These are phyloP conservation scores for Penicillium steckii DNA, from an alignment of 495 filamentous ascomycete genomes.

Conservation along the genomic window DNA sequence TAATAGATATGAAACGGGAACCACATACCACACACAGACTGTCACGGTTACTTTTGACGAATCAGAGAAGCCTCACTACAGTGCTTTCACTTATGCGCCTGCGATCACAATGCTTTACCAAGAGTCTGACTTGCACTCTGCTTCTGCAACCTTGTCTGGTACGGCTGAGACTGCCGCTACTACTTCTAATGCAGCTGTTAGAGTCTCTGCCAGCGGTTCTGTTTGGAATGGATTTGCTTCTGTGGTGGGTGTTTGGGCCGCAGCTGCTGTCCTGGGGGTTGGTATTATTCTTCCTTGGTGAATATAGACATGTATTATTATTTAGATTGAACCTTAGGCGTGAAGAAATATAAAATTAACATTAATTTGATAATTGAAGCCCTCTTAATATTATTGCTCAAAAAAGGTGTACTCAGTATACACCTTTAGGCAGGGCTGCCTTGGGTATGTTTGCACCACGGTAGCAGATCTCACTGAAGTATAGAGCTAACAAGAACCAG, in stretches of 20 bases:
- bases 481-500: too few species aligned
- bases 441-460: too few species aligned
- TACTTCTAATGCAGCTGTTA: constrained; percentile 13
- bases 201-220: not conserved
- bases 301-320: too few species aligned
- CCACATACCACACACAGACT: not conserved
- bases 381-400: too few species aligned
- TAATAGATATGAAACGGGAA: not conserved
- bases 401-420: too few species aligned
- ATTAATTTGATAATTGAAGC: too few species aligned
- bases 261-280: constrained; percentile 10
- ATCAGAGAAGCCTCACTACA: not conserved
- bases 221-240: constrained; percentile 3
- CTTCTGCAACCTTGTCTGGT: not conserved
- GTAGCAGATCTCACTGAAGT: too few species aligned
- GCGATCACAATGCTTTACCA: constrained; percentile 10
- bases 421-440: too few species aligned
- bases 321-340: too few species aligned
- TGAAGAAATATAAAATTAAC: too few species aligned
- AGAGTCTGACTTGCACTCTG: constrained; percentile 2
- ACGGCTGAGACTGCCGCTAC: not conserved
- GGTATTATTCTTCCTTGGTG: constrained; percentile 5
- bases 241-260: constrained; percentile 3
- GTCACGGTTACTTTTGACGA: not conserved
- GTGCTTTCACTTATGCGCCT: constrained; percentile 3